Percentiles rank a stretch among this genome's conserved stretches.
Conservation (phyloP, 192 early-diverging fungal genomes). For the Pilaira anomala region DNA sequence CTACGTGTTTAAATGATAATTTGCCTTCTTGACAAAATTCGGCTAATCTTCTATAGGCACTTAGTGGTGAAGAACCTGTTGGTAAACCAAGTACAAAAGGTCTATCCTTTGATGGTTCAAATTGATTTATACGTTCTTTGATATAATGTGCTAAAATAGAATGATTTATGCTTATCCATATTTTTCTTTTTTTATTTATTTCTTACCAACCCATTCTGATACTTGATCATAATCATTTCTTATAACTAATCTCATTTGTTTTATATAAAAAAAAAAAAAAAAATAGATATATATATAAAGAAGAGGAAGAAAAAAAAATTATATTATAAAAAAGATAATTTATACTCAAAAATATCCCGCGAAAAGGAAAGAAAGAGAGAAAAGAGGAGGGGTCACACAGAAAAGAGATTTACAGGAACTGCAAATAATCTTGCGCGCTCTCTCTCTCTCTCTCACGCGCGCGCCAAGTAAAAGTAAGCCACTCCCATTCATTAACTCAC, state of each 20-base stretch:
- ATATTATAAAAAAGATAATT: background rate
- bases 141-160: constrained; percentile 69
- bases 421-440: too few relatives aligned
- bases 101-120: constrained; percentile 65
- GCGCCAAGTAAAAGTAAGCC: too few relatives aligned
- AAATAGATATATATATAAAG: too few relatives aligned
- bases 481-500: too few relatives aligned
- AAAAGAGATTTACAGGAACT: too few relatives aligned
- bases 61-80: constrained; percentile 80
- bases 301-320: background rate
- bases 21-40: constrained; percentile 62
- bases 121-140: constrained; percentile 75
- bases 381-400: too few relatives aligned
- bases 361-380: too few relatives aligned
- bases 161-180: too few relatives aligned
- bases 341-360: too few relatives aligned
- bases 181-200: too few relatives aligned
- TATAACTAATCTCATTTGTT: constrained; percentile 16
- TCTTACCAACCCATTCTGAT: constrained; percentile 18
- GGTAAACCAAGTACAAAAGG: constrained; percentile 88
- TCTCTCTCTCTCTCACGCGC: too few relatives aligned
- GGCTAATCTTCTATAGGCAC: constrained; percentile 75
- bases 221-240: constrained; percentile 22
- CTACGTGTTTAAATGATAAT: constrained; percentile 75
- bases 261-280: background rate